These are phyloP conservation scores for Heritiera littoralis DNA, from an alignment of 345 rosid genomes.

Conservation along the genomic window DNA sequence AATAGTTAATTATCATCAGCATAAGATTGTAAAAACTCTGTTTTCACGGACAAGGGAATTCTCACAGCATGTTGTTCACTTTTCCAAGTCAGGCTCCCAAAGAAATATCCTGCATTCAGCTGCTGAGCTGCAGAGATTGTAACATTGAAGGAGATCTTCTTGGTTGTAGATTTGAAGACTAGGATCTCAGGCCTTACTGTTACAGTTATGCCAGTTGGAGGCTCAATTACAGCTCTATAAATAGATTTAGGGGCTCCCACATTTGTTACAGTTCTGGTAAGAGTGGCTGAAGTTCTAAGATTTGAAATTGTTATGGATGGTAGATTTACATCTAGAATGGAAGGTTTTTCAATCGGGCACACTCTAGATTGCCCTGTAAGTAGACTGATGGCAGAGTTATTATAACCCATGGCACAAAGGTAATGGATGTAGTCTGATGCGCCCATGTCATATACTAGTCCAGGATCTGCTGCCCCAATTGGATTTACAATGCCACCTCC, in stretches of 20 bases:
- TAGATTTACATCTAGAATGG: slow-evolving; percentile 53
- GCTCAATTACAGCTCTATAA: slow-evolving; percentile 45
- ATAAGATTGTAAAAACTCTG: slow-evolving; percentile 27
- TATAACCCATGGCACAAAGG: slow-evolving; percentile 59
- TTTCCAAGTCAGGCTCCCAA: slow-evolving; percentile 51
- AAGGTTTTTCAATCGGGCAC: slow-evolving; percentile 34
- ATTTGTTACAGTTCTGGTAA: slow-evolving; percentile 64
- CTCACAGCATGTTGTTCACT: slow-evolving; percentile 36
- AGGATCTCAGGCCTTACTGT: slow-evolving; percentile 26
- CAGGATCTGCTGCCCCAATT: slow-evolving; percentile 52
- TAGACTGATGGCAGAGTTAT: slow-evolving; percentile 37
- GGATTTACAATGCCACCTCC: slow-evolving; percentile 70
- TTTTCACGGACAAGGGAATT: slow-evolving; percentile 45
- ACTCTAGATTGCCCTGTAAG: slow-evolving; percentile 27
- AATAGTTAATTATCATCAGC: slow-evolving; percentile 8
- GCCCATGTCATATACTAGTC: slow-evolving; percentile 62
- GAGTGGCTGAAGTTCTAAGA: slow-evolving; percentile 33
- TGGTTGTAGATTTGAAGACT: slow-evolving; percentile 20
- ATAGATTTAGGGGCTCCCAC: slow-evolving; percentile 44
- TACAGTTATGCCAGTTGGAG: slow-evolving; percentile 36
- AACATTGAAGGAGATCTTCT: slow-evolving; percentile 27
- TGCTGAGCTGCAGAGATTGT: slow-evolving; percentile 27
- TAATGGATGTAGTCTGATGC: slow-evolving; percentile 50
- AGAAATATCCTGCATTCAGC: slow-evolving; percentile 39
- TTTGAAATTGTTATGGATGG: slow-evolving; percentile 67